phyloP scores from a whole-genome alignment of 805 yeast genomes.

The Ogataea neopini region DNA sequence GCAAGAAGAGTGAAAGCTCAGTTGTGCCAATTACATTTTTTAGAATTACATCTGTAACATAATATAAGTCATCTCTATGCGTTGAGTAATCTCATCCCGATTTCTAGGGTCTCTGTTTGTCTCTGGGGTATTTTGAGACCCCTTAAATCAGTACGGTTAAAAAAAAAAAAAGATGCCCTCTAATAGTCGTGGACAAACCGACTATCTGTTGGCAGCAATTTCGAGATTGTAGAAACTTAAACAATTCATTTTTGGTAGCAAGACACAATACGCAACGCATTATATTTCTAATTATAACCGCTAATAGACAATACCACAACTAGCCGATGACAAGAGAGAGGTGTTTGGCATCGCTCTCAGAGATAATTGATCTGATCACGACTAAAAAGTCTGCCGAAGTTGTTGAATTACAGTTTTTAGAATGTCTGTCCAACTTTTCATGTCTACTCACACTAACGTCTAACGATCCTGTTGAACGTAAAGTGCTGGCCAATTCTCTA shows the following conservation, averaged over 20 bases:
- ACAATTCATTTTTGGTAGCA: neutral
- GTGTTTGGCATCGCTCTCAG: slow-evolving; percentile 21
- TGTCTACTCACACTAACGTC: slow-evolving; percentile 17
- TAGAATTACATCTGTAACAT: slow-evolving; percentile 1
- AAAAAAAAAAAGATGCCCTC: too few relatives aligned
- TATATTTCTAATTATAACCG: neutral
- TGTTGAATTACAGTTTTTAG: slow-evolving; percentile 8
- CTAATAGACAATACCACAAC: neutral
- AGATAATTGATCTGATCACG: slow-evolving; percentile 11
- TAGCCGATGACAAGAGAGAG: slow-evolving; percentile 18
- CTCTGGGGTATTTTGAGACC: too few relatives aligned
- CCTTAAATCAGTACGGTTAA: too few relatives aligned
- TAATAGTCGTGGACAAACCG: neutral
- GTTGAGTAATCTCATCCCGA: neutral
- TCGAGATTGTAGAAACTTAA: neutral
- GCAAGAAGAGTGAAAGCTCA: too few relatives aligned
- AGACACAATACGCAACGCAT: neutral
- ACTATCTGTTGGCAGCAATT: neutral
- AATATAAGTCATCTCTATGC: neutral
- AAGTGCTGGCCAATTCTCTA: slow-evolving; percentile 21
- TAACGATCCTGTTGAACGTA: slow-evolving; percentile 15
- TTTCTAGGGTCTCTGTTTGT: too few relatives aligned
- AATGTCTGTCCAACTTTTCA: slow-evolving; percentile 17
- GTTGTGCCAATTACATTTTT: neutral
- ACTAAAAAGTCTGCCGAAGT: neutral